phyloP scores from a whole-genome alignment of 2,329 filamentous ascomycete genomes.

The Malbranchea zuffiana region DNA sequence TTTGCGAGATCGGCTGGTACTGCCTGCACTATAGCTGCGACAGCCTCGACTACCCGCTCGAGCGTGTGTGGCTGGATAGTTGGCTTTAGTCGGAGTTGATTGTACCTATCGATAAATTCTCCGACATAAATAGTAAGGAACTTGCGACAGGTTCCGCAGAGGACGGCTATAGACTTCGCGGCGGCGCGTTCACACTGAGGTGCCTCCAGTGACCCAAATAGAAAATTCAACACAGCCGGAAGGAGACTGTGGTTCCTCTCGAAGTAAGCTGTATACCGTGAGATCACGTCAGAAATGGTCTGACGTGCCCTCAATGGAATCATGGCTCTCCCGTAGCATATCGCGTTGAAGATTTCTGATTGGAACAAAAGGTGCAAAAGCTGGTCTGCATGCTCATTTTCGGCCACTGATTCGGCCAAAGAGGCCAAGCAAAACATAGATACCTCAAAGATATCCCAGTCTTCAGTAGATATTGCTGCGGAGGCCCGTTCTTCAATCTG shows the following conservation, averaged over 20 bases:
- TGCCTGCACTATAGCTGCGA: constrained; percentile 36
- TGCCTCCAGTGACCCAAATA: constrained; percentile 36
- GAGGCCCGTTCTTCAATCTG: constrained; percentile 32
- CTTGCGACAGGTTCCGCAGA: constrained; percentile 36
- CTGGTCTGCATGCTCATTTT: constrained; percentile 33
- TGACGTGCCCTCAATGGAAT: constrained; percentile 31
- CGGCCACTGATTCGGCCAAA: constrained; percentile 36
- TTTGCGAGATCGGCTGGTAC: constrained; percentile 31
- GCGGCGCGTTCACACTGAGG: constrained; percentile 32
- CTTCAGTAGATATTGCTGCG: constrained; percentile 22
- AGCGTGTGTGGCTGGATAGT: constrained; percentile 29
- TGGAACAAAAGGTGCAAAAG: constrained; percentile 34
- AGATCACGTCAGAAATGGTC: constrained; percentile 34
- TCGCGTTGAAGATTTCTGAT: constrained; percentile 24
- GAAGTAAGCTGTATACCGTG: constrained; percentile 35
- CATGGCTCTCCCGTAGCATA: constrained; percentile 23
- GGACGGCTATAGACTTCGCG: constrained; percentile 33
- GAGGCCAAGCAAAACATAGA: constrained; percentile 35
- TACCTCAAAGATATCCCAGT: constrained; percentile 37
- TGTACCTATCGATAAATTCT: constrained; percentile 34
- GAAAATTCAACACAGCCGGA: constrained; percentile 32
- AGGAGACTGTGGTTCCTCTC: constrained; percentile 33
- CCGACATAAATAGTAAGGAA: constrained; percentile 33
- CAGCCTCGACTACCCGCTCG: constrained; percentile 35
- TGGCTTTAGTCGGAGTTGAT: constrained; percentile 28